These are phyloP conservation scores for Auricularia sp. DNA, from an alignment of 768 basidiomycete genomes.

Conservation along the genomic window DNA sequence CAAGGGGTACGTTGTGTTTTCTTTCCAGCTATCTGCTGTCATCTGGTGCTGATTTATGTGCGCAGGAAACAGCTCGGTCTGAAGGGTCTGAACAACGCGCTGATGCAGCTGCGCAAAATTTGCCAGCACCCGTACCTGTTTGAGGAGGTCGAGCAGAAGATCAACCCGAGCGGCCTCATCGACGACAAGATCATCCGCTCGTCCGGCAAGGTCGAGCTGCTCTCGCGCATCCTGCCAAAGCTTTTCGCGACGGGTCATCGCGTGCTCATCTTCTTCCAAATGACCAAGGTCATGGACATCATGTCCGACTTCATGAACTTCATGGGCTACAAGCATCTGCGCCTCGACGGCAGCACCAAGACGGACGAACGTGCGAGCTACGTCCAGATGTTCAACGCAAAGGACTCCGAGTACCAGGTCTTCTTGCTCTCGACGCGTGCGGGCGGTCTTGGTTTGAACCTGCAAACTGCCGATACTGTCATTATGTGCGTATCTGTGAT, in stretches of 20 bases:
- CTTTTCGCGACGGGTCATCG: slow-evolving; percentile 88
- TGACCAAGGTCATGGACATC: slow-evolving; percentile 99
- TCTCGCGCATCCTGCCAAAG: slow-evolving; percentile 87
- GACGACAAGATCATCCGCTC: slow-evolving; percentile 79
- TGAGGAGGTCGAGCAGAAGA: slow-evolving; percentile 87
- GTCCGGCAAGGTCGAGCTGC: slow-evolving; percentile 88
- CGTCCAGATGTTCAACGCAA: slow-evolving; percentile 82
- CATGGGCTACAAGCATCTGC: slow-evolving; percentile 77
- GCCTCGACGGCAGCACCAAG: slow-evolving; percentile 94
- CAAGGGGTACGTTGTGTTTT: slow-evolving; percentile 49
- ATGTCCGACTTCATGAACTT: slow-evolving; percentile 92
- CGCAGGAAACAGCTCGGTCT: slow-evolving; percentile 63
- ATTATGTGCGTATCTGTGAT: slow-evolving; percentile 56
- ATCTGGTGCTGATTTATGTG: slow-evolving; percentile 1
- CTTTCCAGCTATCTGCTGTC: slow-evolving; percentile 2
- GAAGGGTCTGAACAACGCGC: slow-evolving; percentile 84
- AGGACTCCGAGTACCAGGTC: slow-evolving; percentile 74
- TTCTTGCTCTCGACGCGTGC: slow-evolving; percentile 93
- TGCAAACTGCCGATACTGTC: slow-evolving; percentile 94
- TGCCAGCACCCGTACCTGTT: slow-evolving; percentile 98
- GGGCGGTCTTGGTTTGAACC: slow-evolving; percentile 86
- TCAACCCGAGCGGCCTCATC: slow-evolving; percentile 72
- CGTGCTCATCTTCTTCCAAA: slow-evolving; percentile 99
- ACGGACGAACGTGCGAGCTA: slow-evolving; percentile 87
- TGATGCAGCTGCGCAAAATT: slow-evolving; percentile 97